phyloP scores from a whole-genome alignment of 371 early-diverging fungal species.

The Funneliformis caledonium region DNA sequence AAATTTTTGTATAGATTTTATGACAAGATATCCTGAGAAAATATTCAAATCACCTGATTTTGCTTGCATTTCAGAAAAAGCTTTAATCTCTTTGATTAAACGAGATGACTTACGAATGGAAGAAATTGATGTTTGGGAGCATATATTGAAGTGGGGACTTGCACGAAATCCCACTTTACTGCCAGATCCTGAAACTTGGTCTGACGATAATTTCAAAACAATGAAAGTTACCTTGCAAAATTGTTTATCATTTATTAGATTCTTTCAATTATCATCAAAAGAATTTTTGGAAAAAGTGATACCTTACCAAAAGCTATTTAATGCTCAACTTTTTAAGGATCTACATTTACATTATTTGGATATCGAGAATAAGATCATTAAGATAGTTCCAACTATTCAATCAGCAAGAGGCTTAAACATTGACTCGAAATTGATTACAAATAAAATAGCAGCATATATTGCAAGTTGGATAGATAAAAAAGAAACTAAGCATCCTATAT shows the following conservation, averaged over 20 bases:
- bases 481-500: neutral
- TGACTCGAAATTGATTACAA: slow-evolving; percentile 9
- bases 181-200: slow-evolving; percentile 12
- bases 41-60: too few species aligned
- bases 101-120: too few species aligned
- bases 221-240: neutral
- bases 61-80: too few species aligned
- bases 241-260: slow-evolving; percentile 25
- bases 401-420: neutral
- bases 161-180: neutral
- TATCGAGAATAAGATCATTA: too few species aligned
- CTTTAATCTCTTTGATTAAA: too few species aligned
- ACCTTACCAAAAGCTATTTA: slow-evolving; percentile 17
- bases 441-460: slow-evolving; percentile 10
- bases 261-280: slow-evolving; percentile 22
- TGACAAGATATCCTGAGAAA: too few species aligned
- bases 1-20: too few species aligned
- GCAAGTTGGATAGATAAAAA: slow-evolving; percentile 25
- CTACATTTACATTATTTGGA: too few species aligned
- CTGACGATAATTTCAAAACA: neutral
- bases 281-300: slow-evolving; percentile 27
- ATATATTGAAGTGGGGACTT: too few species aligned
- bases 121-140: too few species aligned
- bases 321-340: neutral
- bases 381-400: too few species aligned